Evolutionary conservation across 176 grass and related monocot species (phyloP).

Genomic region (Oryza coarctata): DNA sequence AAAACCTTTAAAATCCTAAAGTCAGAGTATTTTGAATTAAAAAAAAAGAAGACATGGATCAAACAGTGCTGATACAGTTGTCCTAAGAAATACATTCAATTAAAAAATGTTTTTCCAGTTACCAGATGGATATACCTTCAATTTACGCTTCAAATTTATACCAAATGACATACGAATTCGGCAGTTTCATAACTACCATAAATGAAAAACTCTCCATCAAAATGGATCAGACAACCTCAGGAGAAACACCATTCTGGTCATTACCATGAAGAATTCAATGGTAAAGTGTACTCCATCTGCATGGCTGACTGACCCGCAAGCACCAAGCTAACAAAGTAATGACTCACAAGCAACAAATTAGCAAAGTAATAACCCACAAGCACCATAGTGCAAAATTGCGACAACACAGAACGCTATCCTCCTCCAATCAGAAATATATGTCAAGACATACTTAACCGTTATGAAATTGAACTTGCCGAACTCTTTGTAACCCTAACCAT

Average conservation of each 20-base stretch:
- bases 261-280: background rate
- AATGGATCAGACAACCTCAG: background rate
- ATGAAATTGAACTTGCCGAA: background rate
- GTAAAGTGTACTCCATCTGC: background rate
- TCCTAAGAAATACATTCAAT: background rate
- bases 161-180: background rate
- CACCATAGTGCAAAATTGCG: background rate
- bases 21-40: background rate
- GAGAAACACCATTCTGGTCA: too few species aligned
- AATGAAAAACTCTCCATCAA: background rate
- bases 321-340: background rate
- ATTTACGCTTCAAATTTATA: background rate
- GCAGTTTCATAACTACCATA: background rate
- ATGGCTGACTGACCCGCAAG: background rate
- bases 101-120: background rate
- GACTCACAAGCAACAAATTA: background rate
- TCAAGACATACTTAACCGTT: background rate
- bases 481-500: background rate
- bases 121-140: background rate
- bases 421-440: slow-evolving; percentile 16
- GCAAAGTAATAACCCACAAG: background rate
- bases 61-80: background rate
- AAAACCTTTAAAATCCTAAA: background rate
- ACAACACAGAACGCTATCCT: background rate
- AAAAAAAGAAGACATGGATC: too few species aligned